phyloP scores from a whole-genome alignment of 2,329 filamentous ascomycete species.

The Fusarium armeniacum region DNA sequence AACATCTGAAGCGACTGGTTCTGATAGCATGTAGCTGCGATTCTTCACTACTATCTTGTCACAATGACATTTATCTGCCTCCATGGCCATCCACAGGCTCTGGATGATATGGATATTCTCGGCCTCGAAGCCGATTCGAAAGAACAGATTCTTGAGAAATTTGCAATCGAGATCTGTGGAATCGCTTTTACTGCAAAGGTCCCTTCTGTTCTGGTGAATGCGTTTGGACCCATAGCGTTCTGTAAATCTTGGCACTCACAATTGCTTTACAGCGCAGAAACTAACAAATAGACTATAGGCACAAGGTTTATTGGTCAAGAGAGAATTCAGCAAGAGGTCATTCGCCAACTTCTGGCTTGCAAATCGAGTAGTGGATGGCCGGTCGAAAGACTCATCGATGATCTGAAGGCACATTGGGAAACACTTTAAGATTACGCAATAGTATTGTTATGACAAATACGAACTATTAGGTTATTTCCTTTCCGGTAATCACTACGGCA shows the following conservation, averaged over 20 bases:
- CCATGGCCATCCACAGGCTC: constrained; percentile 15
- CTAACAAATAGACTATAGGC: constrained; percentile 41
- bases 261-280: not conserved
- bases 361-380: constrained; percentile 58
- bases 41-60: constrained; percentile 60
- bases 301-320: constrained; percentile 51
- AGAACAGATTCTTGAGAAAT: constrained; percentile 51
- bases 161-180: constrained; percentile 59
- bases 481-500: too few relatives aligned
- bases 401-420: constrained; percentile 51
- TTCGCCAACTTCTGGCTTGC: constrained; percentile 53
- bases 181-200: constrained; percentile 61
- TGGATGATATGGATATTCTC: constrained; percentile 4
- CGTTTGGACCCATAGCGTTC: constrained; percentile 63
- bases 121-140: constrained; percentile 1
- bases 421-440: not conserved
- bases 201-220: constrained; percentile 61
- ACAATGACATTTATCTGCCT: constrained; percentile 52
- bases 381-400: constrained; percentile 53
- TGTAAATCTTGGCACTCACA: constrained; percentile 52
- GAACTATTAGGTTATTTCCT: not conserved
- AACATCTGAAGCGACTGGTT: rapidly evolving
- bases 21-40: constrained; percentile 54
- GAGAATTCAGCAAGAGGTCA: constrained; percentile 51
- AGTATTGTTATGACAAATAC: too few relatives aligned